A percentile compares a stretch with the other conserved stretches of the same genome.
phyloP scores from a whole-genome alignment of 805 yeast species.

The Candida maris region DNA sequence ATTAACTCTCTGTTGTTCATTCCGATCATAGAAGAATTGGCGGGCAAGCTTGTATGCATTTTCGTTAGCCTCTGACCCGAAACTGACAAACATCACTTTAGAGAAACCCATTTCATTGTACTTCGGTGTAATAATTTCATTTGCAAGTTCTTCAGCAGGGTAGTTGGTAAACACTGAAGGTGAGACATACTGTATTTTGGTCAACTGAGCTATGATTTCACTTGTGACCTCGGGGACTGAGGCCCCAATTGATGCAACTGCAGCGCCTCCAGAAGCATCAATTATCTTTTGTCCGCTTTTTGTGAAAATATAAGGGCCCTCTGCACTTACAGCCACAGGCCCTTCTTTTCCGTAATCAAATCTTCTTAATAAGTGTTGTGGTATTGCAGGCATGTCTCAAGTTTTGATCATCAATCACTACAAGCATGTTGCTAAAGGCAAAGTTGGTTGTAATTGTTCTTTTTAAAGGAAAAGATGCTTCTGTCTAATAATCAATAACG shows the following conservation, averaged over 20 bases:
- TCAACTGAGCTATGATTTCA: slow-evolving; percentile 2
- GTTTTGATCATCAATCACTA: too few species aligned
- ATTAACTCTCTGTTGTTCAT: slow-evolving; percentile 37
- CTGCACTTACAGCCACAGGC: slow-evolving; percentile 1
- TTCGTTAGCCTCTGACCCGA: slow-evolving; percentile 80
- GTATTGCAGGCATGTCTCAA: too few species aligned
- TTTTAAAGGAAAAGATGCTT: too few species aligned
- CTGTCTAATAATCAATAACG: too few species aligned
- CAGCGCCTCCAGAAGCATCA: slow-evolving; percentile 8
- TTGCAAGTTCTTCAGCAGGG: slow-evolving; percentile 5
- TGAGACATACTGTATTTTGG: slow-evolving; percentile 3
- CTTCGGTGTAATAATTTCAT: background rate
- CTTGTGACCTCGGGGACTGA: slow-evolving; percentile 3
- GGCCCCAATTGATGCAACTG: slow-evolving; percentile 6
- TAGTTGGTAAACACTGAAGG: slow-evolving; percentile 5
- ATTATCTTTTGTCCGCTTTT: slow-evolving; percentile 1
- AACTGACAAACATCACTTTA: slow-evolving; percentile 37
- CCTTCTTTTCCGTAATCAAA: background rate
- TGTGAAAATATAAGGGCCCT: slow-evolving; percentile 4
- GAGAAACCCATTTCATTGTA: slow-evolving; percentile 4
- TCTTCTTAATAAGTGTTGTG: slow-evolving; percentile 3
- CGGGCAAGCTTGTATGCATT: slow-evolving; percentile 70
- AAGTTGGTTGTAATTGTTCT: too few species aligned
- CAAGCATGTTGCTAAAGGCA: too few species aligned
- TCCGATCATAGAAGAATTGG: slow-evolving; percentile 43